Evolutionary conservation across 257 asterid genomes (phyloP).

Genomic region (Voacanga thouarsii): DNA sequence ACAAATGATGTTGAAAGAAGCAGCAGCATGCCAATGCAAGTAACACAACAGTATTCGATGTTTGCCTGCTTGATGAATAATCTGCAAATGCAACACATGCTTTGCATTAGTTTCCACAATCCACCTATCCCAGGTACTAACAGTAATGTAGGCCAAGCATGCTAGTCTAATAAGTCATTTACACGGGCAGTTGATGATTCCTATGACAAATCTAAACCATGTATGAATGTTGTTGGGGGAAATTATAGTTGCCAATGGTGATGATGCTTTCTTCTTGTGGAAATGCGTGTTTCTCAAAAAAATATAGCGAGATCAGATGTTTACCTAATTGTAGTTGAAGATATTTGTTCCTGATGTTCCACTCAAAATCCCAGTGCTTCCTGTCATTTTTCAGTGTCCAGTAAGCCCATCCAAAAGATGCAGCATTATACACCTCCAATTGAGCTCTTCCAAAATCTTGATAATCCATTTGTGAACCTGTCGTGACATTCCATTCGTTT

Average conservation of each 20-base stretch:
- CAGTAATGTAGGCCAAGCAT: not conserved
- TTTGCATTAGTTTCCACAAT: not conserved
- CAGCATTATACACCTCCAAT: conserved; percentile 57
- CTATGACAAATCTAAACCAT: not conserved
- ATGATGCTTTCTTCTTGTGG: not conserved
- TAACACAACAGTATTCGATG: not conserved
- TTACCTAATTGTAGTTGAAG: conserved; percentile 59
- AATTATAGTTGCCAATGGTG: not conserved
- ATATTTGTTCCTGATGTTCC: conserved; percentile 63
- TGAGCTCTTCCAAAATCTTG: conserved; percentile 73
- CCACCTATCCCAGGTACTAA: not conserved
- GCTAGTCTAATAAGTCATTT: not conserved
- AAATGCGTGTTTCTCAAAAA: not conserved
- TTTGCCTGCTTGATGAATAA: conserved; percentile 11
- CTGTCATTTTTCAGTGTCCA: conserved; percentile 67
- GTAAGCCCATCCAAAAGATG: conserved; percentile 81
- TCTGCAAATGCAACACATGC: conserved; percentile 8
- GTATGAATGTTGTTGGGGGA: not conserved
- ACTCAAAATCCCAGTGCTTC: conserved; percentile 85
- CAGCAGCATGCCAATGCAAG: conserved; percentile 14
- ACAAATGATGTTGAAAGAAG: conserved; percentile 9
- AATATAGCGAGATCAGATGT: conserved; percentile 3
- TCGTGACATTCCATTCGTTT: conserved; percentile 58
- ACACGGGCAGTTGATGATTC: not conserved
- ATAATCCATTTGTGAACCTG: conserved; percentile 53